Conservation (phyloP, 1,139 yeast genomes). For the Sugiyamaella xylanicola region DNA sequence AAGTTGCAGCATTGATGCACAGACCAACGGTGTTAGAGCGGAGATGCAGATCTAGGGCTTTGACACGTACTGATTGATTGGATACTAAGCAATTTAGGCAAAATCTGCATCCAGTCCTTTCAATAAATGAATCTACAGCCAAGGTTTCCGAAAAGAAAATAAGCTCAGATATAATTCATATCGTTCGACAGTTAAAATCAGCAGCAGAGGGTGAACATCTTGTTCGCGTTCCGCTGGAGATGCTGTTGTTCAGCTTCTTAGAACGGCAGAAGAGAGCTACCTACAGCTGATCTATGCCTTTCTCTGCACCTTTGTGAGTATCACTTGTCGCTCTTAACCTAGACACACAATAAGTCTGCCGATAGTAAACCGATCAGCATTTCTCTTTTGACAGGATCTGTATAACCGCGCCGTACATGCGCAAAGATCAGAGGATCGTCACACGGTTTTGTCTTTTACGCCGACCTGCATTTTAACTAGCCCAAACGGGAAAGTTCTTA, state of each 20-base stretch:
- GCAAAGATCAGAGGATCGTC: not conserved
- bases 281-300: not conserved
- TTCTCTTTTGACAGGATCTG: not conserved
- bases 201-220: not conserved
- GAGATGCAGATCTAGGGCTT: not conserved
- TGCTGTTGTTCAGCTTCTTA: not conserved
- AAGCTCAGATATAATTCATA: not conserved
- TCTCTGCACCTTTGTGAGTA: not conserved
- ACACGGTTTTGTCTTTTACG: not conserved
- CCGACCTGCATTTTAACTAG: not conserved
- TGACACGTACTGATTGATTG: not conserved
- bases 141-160: not conserved
- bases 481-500: not conserved
- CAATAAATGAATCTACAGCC: no score
- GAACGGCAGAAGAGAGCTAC: not conserved
- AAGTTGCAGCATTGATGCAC: constrained; percentile 1
- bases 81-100: not conserved
- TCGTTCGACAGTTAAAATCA: not conserved
- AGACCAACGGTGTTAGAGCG: not conserved
- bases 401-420: not conserved
- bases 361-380: not conserved
- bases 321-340: not conserved
- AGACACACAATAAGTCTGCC: not conserved
- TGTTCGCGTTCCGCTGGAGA: not conserved
- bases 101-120: no score